Evolutionary conservation across 2,329 filamentous ascomycete genomes (phyloP).

Genomic region (Dothistroma pini): DNA sequence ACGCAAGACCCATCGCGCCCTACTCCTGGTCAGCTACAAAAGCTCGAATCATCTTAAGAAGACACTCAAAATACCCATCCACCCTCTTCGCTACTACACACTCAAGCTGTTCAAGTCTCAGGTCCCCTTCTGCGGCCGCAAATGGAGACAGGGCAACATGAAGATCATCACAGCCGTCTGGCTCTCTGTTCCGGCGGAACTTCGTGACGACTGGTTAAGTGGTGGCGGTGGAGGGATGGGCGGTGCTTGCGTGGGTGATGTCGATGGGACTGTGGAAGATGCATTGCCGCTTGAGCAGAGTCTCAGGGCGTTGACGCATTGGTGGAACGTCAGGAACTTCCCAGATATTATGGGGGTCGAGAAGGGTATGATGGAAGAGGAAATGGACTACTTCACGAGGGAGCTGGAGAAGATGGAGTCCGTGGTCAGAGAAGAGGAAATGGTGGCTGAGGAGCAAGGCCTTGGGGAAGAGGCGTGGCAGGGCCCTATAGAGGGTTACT

Average conservation of each 20-base stretch:
- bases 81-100: slow-evolving; percentile 83
- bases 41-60: slow-evolving; percentile 89
- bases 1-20: slow-evolving; percentile 88
- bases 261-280: slow-evolving; percentile 91
- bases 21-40: slow-evolving; percentile 94
- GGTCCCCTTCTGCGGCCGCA: slow-evolving; percentile 94
- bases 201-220: slow-evolving; percentile 91
- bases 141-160: slow-evolving; percentile 99
- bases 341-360: slow-evolving; percentile 66
- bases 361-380: slow-evolving; percentile 39
- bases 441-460: slow-evolving; percentile 20
- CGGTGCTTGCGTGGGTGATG: slow-evolving; percentile 51
- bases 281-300: slow-evolving; percentile 89
- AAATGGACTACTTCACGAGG: slow-evolving; percentile 48
- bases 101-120: slow-evolving; percentile 98
- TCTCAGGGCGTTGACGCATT: slow-evolving; percentile 82
- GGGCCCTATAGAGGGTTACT: slow-evolving; percentile 32
- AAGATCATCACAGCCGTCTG: slow-evolving; percentile 97
- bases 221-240: slow-evolving; percentile 56
- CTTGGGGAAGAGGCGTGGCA: slow-evolving; percentile 21
- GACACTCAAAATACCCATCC: slow-evolving; percentile 84
- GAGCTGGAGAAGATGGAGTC: slow-evolving; percentile 51
- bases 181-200: slow-evolving; percentile 84
- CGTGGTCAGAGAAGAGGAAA: slow-evolving; percentile 19
- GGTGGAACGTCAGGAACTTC: slow-evolving; percentile 84